Base-by-base conservation (phyloP, 148 eudicot species). In the Silene uniflora region DNA sequence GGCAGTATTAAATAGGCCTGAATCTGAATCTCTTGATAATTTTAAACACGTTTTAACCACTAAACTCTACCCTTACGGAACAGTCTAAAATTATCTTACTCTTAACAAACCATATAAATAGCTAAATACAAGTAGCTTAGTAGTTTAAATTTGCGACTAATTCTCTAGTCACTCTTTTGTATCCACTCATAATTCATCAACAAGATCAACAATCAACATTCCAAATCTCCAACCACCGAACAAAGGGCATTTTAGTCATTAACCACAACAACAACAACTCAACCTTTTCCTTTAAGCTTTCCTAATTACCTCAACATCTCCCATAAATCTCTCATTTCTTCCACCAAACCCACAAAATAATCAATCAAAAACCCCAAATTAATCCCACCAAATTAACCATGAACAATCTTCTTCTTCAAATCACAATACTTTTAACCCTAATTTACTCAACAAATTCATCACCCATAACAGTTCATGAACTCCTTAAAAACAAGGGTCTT, bases 391-490 rank as follows among this genome's bases (percentile, higher is more conserved):
- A 55, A 67, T 27, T 22, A 32, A 68, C 67, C 66, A 2, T 68
- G 17, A 52, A 12, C 1, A 52, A 52, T 52, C 56, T 52, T 32
- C 54, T 49, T 64, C 54, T 72, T 46, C 62, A 29, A 47, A 39
- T 81, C 66, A 76, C 27, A 54, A 39, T 69, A 10, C 44, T 76
- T 5, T 32, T 72, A 18, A 42, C 65, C 66, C 39, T 81, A 8
- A 12, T 75, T 22, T 66, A 32, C 42, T 44, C 74, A 61, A 64
- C 81, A 12, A 71, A 73, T 6, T 75, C 25, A 56, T 19, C 76
- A 35, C 49, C 46, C 18, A 17, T 78, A 11, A 63, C 93, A 19
- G 86, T 92, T 77, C 95, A 92, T 49, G 90, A 92, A 9, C 95
- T 92, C 39, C 89, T 92, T 16, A 79, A 71, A 5, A 46, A 72